Base-by-base conservation (phyloP, 2,329 filamentous ascomycete species). In the Magnaporthiopsis incrustans region DNA sequence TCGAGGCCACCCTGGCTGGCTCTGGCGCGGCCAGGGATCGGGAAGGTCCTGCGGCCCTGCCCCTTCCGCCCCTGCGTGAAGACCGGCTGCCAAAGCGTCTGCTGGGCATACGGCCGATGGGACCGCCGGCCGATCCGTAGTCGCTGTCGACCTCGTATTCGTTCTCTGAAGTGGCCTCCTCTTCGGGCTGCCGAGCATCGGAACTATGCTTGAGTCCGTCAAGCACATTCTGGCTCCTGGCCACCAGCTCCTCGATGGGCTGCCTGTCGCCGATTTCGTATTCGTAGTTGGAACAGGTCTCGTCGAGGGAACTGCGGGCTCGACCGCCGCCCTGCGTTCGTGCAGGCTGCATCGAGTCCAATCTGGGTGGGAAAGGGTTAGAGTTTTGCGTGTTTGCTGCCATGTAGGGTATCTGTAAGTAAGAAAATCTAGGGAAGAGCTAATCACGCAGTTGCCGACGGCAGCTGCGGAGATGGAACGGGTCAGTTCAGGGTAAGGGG, bases 51-150 rank as follows among this genome's bases (percentile, higher is more conserved):
- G 10, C 57, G 3, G 4, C 58, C 22, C 12, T 32, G 14, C 25
- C 61, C 44, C 56, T 58, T 22, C 53, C 59, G 61, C 56, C 57
- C 35, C 14, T 63, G 53, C 61, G 26, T 12, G 57, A 30, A 11
- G 26, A 22, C 26, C 58, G 50, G 56, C 56, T 63, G 32, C 61
- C 61, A 59, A 63, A 59, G 22, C 61, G 56, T n/a, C 61, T 63
- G 57, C 61, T 63, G 22, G 56, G 56, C 53, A 30, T 58, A 22
- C 61, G 30, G 15, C 61, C 61, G 27, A 63, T 63, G 33, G 61
- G 56, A 18, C 33, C 56, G 4, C 30, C 27, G 4, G 53, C n/a
- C 4, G 53, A n/a, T 7, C 61, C 61, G 11, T 63, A 63, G 61
- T 63, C 61, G 56, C 61, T 63, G 5, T 60, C 58, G n/a, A 32